These are phyloP conservation scores for Kluyveromyces siamensis DNA, from an alignment of 805 yeast species.

Conservation along the genomic window DNA sequence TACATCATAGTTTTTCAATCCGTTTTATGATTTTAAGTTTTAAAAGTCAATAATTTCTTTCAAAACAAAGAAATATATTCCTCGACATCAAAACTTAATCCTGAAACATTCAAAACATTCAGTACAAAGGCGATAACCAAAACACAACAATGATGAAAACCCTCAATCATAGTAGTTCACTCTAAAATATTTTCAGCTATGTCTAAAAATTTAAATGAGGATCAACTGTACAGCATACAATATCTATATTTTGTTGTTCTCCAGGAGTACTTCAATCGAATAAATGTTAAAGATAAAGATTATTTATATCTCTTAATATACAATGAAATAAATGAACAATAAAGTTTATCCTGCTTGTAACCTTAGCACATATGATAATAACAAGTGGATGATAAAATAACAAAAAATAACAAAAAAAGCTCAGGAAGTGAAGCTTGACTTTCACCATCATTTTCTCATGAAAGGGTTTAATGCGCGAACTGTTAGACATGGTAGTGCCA, in stretches of 20 bases:
- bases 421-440: not conserved
- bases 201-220: too few species aligned
- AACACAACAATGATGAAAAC: not conserved
- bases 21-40: not conserved
- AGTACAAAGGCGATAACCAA: not conserved
- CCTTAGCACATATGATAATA: not conserved
- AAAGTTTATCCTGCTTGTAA: not conserved
- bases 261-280: too few species aligned
- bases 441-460: slow-evolving; percentile 15
- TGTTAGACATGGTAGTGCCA: slow-evolving; percentile 91
- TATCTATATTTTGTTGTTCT: too few species aligned
- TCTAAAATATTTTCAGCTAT: too few species aligned
- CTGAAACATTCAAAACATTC: too few species aligned
- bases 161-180: too few species aligned
- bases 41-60: not conserved
- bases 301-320: too few species aligned
- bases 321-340: not conserved
- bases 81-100: too few species aligned
- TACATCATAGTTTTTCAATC: too few species aligned
- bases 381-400: too few species aligned
- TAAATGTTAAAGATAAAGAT: too few species aligned
- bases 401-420: not conserved
- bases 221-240: too few species aligned
- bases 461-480: slow-evolving; percentile 90
- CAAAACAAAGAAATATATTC: not conserved